These are phyloP conservation scores for Botrytis tulipae DNA, from an alignment of 2,329 filamentous ascomycete genomes.

Conservation along the genomic window DNA sequence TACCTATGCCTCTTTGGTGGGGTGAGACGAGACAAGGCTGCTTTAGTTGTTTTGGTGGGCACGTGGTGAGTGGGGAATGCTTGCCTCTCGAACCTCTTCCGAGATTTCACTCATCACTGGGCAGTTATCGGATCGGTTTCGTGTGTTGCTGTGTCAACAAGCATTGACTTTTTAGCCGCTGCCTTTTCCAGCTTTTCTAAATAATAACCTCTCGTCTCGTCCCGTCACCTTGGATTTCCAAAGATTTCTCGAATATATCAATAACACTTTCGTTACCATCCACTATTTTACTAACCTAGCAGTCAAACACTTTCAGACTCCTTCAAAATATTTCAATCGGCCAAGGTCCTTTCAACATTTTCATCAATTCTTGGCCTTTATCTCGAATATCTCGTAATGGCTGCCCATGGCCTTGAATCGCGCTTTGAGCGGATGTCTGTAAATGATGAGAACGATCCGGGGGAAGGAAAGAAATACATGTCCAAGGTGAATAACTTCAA, in stretches of 20 bases:
- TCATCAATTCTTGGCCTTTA: neutral
- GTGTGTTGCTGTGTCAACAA: constrained; percentile 15
- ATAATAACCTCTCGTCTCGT: constrained; percentile 10
- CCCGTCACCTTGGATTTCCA: neutral
- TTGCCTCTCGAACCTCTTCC: neutral
- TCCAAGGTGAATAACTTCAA: constrained; percentile 67
- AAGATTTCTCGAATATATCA: neutral
- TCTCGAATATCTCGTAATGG: constrained; percentile 48
- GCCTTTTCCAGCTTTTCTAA: constrained; percentile 2
- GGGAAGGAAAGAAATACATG: constrained; percentile 60
- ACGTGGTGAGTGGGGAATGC: neutral
- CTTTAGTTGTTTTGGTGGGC: neutral
- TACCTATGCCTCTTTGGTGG: neutral
- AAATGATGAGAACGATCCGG: constrained; percentile 77
- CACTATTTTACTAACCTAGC: constrained; percentile 26
- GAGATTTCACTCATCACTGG: neutral
- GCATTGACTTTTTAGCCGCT: neutral
- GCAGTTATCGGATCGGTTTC: neutral
- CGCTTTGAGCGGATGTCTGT: constrained; percentile 89
- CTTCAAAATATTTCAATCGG: neutral
- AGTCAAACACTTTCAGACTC: neutral
- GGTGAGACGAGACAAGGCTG: neutral
- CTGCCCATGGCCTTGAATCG: constrained; percentile 75
- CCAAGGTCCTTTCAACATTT: neutral
- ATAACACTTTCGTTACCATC: neutral